phyloP scores from a whole-genome alignment of 1,284 basidiomycete genomes.

The Ganoderma meredithae region DNA sequence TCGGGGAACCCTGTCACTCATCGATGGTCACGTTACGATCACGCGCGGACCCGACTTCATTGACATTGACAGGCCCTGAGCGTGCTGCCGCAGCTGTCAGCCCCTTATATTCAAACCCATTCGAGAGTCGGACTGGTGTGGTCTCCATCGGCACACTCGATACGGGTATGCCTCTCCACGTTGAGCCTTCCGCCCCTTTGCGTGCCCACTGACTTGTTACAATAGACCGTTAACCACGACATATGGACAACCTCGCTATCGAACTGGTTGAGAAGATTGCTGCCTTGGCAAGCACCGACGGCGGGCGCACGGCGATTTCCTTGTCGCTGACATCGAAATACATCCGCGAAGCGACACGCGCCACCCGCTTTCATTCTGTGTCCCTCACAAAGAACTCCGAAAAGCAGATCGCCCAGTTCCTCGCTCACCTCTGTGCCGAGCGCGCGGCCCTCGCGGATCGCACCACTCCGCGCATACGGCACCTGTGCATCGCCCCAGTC shows the following conservation, averaged over 20 bases:
- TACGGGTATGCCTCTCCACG: neutral
- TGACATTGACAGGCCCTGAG: neutral
- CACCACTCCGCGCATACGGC: neutral
- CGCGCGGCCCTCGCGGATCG: neutral
- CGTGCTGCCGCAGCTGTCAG: neutral
- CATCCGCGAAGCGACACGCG: slow-evolving; percentile 10
- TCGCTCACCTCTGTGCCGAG: neutral
- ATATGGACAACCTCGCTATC: slow-evolving; percentile 7
- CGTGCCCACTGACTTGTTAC: neutral
- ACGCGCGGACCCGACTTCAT: neutral
- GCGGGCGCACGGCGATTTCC: slow-evolving; percentile 14
- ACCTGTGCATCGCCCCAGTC: neutral
- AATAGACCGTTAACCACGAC: neutral
- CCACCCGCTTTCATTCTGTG: slow-evolving; percentile 14
- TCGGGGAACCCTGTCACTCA: neutral
- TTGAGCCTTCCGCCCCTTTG: neutral
- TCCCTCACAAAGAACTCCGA: slow-evolving; percentile 7
- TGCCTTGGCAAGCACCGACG: slow-evolving; percentile 19
- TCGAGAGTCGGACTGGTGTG: neutral
- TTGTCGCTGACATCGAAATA: slow-evolving; percentile 14
- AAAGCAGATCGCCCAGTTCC: neutral
- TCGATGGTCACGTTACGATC: neutral
- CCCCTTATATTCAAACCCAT: neutral
- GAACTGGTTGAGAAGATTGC: slow-evolving; percentile 15
- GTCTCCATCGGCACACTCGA: too few relatives aligned